A percentile compares a stretch with the other conserved stretches of the same genome.
Conservation (phyloP, 441 rosid genomes). For the Lepidium campestre region DNA sequence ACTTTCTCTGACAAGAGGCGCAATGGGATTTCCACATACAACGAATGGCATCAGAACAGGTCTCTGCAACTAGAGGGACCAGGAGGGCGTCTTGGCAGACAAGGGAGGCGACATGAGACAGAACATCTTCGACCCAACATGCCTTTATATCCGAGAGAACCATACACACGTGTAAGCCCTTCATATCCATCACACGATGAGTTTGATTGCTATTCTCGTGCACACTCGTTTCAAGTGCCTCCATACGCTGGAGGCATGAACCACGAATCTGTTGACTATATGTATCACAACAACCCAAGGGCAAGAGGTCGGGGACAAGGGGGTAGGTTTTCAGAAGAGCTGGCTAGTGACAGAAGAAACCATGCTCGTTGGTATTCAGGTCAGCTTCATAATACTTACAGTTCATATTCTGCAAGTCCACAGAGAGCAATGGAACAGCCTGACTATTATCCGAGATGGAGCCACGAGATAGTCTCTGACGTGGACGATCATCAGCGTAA, state of each 20-base stretch:
- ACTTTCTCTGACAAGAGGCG: slow-evolving; percentile 27
- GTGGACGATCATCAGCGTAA: slow-evolving; percentile 37
- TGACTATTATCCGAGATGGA: slow-evolving; percentile 30
- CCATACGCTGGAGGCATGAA: slow-evolving; percentile 31
- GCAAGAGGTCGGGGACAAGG: slow-evolving; percentile 35
- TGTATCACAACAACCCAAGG: slow-evolving; percentile 49
- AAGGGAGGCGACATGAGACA: slow-evolving; percentile 34
- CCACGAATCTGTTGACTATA: slow-evolving; percentile 11
- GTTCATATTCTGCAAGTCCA: slow-evolving; percentile 63
- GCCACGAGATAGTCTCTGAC: slow-evolving; percentile 43
- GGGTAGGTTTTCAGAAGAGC: slow-evolving; percentile 43
- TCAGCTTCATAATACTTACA: slow-evolving; percentile 28
- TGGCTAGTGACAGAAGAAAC: slow-evolving; percentile 28
- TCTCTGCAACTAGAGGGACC: slow-evolving; percentile 34
- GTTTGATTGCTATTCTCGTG: slow-evolving; percentile 31
- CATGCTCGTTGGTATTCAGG: slow-evolving; percentile 36
- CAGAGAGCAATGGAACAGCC: slow-evolving; percentile 41
- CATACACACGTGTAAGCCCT: slow-evolving; percentile 39
- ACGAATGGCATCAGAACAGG: slow-evolving; percentile 32
- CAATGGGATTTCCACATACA: slow-evolving; percentile 24
- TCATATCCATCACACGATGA: slow-evolving; percentile 38
- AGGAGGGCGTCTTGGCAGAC: slow-evolving; percentile 34
- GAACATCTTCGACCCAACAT: slow-evolving; percentile 32
- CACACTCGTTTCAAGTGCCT: slow-evolving; percentile 38
- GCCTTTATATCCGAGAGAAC: slow-evolving; percentile 35